Conservation (phyloP, 2,329 filamentous ascomycete species). For the Gremmenia infestans region DNA sequence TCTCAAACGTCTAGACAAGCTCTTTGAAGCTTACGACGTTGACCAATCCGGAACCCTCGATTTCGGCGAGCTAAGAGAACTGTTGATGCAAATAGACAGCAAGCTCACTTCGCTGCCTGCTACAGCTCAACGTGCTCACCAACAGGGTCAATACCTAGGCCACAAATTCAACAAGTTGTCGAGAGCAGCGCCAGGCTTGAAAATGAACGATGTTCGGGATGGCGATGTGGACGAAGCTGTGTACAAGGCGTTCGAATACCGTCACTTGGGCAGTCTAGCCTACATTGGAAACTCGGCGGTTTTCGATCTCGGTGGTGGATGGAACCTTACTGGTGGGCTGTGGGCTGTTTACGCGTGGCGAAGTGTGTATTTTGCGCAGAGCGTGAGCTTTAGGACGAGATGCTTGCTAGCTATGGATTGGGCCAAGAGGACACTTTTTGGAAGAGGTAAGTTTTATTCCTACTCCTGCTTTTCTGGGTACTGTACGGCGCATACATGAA, state of each 20-base stretch:
- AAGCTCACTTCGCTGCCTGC: conserved; percentile 93
- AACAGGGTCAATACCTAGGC: conserved; percentile 89
- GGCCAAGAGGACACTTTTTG: conserved; percentile 94
- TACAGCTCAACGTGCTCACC: conserved; percentile 92
- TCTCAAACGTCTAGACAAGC: conserved; percentile 80
- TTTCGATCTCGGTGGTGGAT: conserved; percentile 78
- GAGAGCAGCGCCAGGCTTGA: conserved; percentile 67
- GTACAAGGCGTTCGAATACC: conserved; percentile 93
- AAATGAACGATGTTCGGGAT: conserved; percentile 74
- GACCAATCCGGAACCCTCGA: conserved; percentile 91
- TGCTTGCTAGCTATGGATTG: conserved; percentile 95
- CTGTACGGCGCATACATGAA: no score
- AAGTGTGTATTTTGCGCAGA: conserved; percentile 95
- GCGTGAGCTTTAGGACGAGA: conserved; percentile 85
- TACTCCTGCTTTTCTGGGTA: no score
- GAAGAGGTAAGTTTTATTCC: conserved; percentile 60
- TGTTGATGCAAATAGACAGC: conserved; percentile 86
- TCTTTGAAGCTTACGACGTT: conserved; percentile 89
- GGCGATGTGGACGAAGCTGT: conserved; percentile 88
- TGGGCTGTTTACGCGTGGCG: conserved; percentile 96
- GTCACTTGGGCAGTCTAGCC: conserved; percentile 83
- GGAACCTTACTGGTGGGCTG: conserved; percentile 75
- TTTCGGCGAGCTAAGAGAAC: conserved; percentile 83
- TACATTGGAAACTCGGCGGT: conserved; percentile 96
- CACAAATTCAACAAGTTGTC: conserved; percentile 92